A percentile compares a stretch with the other conserved stretches of the same genome.
Evolutionary conservation across 2,329 filamentous ascomycete genomes (phyloP).

Genomic region (Cercospora sp.): DNA sequence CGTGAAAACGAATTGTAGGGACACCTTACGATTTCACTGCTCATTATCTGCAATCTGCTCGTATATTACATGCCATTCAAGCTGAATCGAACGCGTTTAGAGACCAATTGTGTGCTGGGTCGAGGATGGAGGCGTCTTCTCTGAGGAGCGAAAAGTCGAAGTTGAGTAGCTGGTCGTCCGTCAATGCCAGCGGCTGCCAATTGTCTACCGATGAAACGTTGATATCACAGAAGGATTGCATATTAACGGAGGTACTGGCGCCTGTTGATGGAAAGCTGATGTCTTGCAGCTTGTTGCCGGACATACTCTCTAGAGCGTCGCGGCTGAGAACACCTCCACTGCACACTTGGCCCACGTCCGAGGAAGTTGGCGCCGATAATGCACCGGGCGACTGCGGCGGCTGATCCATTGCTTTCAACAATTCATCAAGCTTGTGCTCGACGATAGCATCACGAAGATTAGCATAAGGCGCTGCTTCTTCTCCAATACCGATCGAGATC

Average conservation of each 20-base stretch:
- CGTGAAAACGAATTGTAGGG: not conserved
- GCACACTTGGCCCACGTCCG: not conserved
- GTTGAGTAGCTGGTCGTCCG: not conserved
- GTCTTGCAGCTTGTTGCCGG: not conserved
- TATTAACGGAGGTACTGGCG: not conserved
- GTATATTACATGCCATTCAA: not conserved
- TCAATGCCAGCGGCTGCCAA: not conserved
- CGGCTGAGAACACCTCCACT: not conserved
- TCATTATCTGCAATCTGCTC: not conserved
- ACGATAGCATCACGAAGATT: not conserved
- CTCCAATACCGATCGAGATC: not conserved
- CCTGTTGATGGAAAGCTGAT: not conserved
- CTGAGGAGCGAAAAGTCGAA: not conserved
- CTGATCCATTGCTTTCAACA: not conserved
- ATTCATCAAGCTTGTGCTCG: not conserved
- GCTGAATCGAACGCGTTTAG: not conserved
- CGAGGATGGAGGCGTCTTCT: not conserved
- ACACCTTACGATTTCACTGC: not conserved
- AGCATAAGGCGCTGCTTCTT: not conserved
- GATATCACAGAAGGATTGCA: not conserved
- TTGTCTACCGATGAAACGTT: not conserved
- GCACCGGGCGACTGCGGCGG: not conserved
- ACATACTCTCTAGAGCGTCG: not conserved
- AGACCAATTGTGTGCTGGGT: not conserved
- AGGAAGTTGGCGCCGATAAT: not conserved